Evolutionary conservation across 768 basidiomycete species (phyloP).

Genomic region (Coprinopsis sp.): DNA sequence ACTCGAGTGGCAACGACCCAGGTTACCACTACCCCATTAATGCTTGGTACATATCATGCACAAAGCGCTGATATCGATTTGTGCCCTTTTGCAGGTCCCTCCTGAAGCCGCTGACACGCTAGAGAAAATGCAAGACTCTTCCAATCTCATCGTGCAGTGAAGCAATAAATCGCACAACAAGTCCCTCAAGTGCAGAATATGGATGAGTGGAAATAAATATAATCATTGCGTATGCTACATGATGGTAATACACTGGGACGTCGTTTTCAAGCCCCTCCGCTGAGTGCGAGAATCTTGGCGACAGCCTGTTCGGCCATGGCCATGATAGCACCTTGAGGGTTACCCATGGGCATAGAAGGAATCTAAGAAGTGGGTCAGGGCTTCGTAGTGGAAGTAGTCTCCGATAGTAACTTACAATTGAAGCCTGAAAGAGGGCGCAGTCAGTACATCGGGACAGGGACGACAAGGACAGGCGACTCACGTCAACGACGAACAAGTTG

Average conservation of each 20-base stretch:
- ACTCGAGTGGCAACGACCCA: slow-evolving; percentile 16
- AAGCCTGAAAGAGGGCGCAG: slow-evolving; percentile 21
- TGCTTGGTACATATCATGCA: slow-evolving; percentile 1
- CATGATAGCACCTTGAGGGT: slow-evolving; percentile 55
- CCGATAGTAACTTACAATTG: slow-evolving; percentile 25
- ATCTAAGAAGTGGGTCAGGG: slow-evolving; percentile 24
- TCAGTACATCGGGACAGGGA: background rate
- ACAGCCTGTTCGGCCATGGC: slow-evolving; percentile 54
- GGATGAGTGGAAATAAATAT: background rate
- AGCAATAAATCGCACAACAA: background rate
- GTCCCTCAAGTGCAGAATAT: background rate
- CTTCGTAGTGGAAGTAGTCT: background rate
- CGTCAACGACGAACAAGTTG: slow-evolving; percentile 54
- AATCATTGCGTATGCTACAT: no score
- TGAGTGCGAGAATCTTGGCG: slow-evolving; percentile 49
- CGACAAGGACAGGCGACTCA: slow-evolving; percentile 16
- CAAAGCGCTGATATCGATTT: no score
- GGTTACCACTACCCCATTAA: slow-evolving; percentile 19
- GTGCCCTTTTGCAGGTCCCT: no score
- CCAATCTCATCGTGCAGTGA: background rate
- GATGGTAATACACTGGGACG: no score
- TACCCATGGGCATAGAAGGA: slow-evolving; percentile 52
- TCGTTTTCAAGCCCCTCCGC: slow-evolving; percentile 42
- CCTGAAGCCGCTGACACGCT: background rate
- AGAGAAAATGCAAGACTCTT: background rate